Evolutionary conservation across 768 basidiomycete genomes (phyloP), one percentile per base, ranked within the genome.

Genomic region (Collybiopsis luxurians): DNA sequence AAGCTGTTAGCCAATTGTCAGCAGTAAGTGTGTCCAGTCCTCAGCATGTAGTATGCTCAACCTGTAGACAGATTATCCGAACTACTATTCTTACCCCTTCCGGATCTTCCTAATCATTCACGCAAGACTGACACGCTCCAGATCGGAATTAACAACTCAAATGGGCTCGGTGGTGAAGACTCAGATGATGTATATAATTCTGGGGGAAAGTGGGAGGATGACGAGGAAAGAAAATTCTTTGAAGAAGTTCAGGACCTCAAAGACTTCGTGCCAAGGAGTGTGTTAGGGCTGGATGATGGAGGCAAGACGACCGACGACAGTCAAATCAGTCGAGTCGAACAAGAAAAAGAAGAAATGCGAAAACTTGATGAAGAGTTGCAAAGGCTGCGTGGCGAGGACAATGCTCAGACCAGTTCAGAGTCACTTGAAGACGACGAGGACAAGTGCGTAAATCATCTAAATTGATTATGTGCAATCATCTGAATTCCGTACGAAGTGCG

Each of bases 151-250:
- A 74, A 64, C 49, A 70, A 74, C 57, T 65, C 70, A 12, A 73
- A 63, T 54, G 67, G 69, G 9, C 55, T 71, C 21, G 64, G 66
- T 11, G 75, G 76, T 5, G 85, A 81, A 23, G 85, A 85, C 11
- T 75, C 78, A 1, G 89, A 93, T 7, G 84, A 89, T 44, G 66
- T 74, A 24, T 61, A 75, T 10, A 69, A 70, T 3, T 73, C 79
- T 2, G 87, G 89, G 5, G 90, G 94, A 3, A 95, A 98, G 69
- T 99, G 97, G 97, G 93, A 93, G 69, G 97, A 98, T 63, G 97
- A 98, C 62, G 96, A 99, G 73, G 96, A 98, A 68, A 79, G 90
- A 23, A 78, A 87, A 57, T 98, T 96, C 71, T 98, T 89, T 63
- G 96, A 98, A 66, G 95, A 98, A 59, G 76, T 97, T 42, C 83